phyloP scores from a whole-genome alignment of 1,139 yeast genomes.

The Magnusiomyces ingens region DNA sequence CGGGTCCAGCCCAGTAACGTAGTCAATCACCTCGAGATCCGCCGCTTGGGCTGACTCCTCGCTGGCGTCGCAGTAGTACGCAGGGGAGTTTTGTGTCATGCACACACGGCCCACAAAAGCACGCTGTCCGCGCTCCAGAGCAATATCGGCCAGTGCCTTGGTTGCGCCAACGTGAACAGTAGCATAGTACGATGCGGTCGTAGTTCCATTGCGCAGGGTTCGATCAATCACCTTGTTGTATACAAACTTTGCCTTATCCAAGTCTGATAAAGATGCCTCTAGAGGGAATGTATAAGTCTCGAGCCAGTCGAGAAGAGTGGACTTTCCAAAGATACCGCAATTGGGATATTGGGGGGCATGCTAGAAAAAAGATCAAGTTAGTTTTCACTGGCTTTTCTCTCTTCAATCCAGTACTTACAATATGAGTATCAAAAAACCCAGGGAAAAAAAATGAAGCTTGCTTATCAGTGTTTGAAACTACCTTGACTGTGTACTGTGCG shows the following conservation, averaged over 20 bases:
- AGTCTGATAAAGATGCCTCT: slow-evolving; percentile 54
- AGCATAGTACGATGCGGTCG: slow-evolving; percentile 87
- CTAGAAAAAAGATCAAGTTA: slow-evolving; percentile 4
- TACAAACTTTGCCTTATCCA: slow-evolving; percentile 49
- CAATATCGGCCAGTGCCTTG: slow-evolving; percentile 64
- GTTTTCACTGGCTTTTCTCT: neutral
- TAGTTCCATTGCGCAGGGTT: slow-evolving; percentile 75
- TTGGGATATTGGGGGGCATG: slow-evolving; percentile 98
- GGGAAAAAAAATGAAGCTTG: slow-evolving; percentile 61
- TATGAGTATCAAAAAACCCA: slow-evolving; percentile 91
- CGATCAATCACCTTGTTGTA: slow-evolving; percentile 59
- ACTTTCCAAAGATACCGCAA: slow-evolving; percentile 78
- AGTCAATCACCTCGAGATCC: slow-evolving; percentile 50
- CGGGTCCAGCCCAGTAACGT: slow-evolving; percentile 51
- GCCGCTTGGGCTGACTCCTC: slow-evolving; percentile 50
- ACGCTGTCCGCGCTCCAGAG: slow-evolving; percentile 65
- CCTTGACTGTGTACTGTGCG: slow-evolving; percentile 15
- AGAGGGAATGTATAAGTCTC: slow-evolving; percentile 80
- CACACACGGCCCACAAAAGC: slow-evolving; percentile 94
- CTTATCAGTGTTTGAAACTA: slow-evolving; percentile 19
- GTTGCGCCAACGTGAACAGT: slow-evolving; percentile 77
- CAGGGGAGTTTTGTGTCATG: slow-evolving; percentile 72
- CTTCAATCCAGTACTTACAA: slow-evolving; percentile 26
- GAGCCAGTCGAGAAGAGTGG: slow-evolving; percentile 85
- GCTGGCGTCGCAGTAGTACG: slow-evolving; percentile 55